Evolutionary conservation across 768 basidiomycete species (phyloP).

Genomic region (Amanita muscaria): DNA sequence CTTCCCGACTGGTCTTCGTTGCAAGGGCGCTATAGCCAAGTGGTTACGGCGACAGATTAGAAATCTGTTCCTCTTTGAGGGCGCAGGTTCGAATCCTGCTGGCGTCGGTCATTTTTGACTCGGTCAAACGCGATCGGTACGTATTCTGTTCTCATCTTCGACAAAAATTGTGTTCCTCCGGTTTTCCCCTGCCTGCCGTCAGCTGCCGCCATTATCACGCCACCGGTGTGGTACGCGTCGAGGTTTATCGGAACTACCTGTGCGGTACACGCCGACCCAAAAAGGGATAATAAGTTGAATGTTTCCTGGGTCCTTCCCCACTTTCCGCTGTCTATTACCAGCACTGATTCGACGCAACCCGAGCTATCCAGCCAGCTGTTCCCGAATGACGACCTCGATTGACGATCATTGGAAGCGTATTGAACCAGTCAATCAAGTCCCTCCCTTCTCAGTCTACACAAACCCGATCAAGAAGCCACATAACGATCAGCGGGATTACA

Average conservation of each 20-base stretch:
- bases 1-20: too few relatives aligned
- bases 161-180: not conserved
- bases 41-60: slow-evolving; percentile 69
- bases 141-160: not conserved
- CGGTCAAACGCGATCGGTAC: not conserved
- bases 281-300: not conserved
- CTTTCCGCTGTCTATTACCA: not conserved
- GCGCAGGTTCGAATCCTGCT: slow-evolving; percentile 57
- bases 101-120: slow-evolving; percentile 32
- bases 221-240: too few relatives aligned
- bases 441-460: slow-evolving; percentile 46
- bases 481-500: slow-evolving; percentile 74
- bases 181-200: not conserved
- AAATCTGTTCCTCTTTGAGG: slow-evolving; percentile 49
- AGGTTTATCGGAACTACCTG: too few relatives aligned
- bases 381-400: slow-evolving; percentile 15
- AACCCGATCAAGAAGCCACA: slow-evolving; percentile 60
- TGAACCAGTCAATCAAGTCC: slow-evolving; percentile 19
- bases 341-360: not conserved
- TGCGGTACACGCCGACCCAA: too few relatives aligned
- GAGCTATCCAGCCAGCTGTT: not conserved
- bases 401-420: slow-evolving; percentile 29
- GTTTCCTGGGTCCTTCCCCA: not conserved
- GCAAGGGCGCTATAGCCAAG: slow-evolving; percentile 53
- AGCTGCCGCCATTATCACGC: too few relatives aligned